These are phyloP conservation scores for Aspergillus melleus DNA, from an alignment of 2,329 filamentous ascomycete genomes.

Conservation along the genomic window DNA sequence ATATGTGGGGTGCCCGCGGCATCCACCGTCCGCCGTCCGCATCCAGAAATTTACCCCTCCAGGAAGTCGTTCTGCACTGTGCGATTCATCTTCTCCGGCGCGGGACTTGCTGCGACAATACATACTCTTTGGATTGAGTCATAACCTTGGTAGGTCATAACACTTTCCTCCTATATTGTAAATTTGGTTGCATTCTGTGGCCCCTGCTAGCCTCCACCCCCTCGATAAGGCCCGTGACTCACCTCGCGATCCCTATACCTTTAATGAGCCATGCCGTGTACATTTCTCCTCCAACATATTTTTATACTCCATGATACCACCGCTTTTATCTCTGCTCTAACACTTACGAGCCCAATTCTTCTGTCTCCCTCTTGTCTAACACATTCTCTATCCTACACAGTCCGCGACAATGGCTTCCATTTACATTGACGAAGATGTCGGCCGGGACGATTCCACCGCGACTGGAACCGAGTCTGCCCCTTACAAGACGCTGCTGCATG, in stretches of 20 bases:
- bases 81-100: slow-evolving; percentile 9
- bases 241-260: neutral
- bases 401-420: slow-evolving; percentile 44
- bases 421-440: slow-evolving; percentile 80
- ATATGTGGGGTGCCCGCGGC: slow-evolving; percentile 15
- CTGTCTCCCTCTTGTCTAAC: neutral
- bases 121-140: slow-evolving; percentile 1
- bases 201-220: neutral
- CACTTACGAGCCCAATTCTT: neutral
- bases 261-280: neutral
- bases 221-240: neutral
- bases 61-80: slow-evolving; percentile 11
- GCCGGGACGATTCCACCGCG: slow-evolving; percentile 66
- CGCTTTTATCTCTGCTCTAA: neutral
- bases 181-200: neutral
- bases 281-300: slow-evolving; percentile 7
- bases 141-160: neutral
- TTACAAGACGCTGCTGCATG: slow-evolving; percentile 78
- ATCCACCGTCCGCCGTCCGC: slow-evolving; percentile 4
- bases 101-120: slow-evolving; percentile 6
- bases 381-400: neutral
- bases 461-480: slow-evolving; percentile 71
- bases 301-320: neutral
- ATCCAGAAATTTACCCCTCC: slow-evolving; percentile 38
- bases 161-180: neutral